These are phyloP conservation scores for Domatiomyces globalis DNA, from an alignment of 2,329 filamentous ascomycete species.

Conservation along the genomic window DNA sequence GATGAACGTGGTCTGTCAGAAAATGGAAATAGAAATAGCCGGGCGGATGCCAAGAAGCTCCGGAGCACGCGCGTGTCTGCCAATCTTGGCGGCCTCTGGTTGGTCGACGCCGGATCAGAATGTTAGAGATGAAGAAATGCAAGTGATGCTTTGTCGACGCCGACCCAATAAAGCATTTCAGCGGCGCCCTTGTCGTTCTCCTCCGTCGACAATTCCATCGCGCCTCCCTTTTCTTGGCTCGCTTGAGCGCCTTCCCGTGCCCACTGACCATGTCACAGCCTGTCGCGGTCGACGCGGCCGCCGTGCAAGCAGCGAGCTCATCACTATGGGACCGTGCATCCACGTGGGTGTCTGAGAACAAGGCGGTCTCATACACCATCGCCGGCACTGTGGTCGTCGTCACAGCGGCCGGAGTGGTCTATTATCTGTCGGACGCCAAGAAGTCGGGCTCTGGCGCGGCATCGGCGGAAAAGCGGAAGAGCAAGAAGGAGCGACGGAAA, in stretches of 20 bases:
- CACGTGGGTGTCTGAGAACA: constrained; percentile 88
- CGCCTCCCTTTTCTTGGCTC: constrained; percentile 2
- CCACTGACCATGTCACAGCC: constrained; percentile 9
- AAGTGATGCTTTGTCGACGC: not conserved
- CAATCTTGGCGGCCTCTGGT: not conserved
- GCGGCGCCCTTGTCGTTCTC: constrained; percentile 4
- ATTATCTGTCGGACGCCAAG: constrained; percentile 57
- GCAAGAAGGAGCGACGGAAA: constrained; percentile 82
- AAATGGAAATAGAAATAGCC: too few species aligned
- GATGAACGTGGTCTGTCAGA: too few species aligned
- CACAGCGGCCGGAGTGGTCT: constrained; percentile 79
- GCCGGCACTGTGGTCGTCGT: constrained; percentile 87
- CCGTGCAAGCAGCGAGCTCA: constrained; percentile 31
- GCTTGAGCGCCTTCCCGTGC: constrained; percentile 4
- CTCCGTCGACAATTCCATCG: constrained; percentile 1
- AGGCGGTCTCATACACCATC: constrained; percentile 88
- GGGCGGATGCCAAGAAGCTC: not conserved
- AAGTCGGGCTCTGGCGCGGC: constrained; percentile 24
- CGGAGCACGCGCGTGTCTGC: too few species aligned
- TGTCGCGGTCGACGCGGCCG: constrained; percentile 8
- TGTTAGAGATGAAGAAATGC: not conserved
- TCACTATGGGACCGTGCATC: constrained; percentile 82
- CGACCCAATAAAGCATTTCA: constrained; percentile 4
- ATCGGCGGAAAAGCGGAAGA: constrained; percentile 49
- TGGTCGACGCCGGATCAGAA: not conserved